Evolutionary conservation across 2,329 filamentous ascomycete species (phyloP).

Genomic region (Penicillium freii): DNA sequence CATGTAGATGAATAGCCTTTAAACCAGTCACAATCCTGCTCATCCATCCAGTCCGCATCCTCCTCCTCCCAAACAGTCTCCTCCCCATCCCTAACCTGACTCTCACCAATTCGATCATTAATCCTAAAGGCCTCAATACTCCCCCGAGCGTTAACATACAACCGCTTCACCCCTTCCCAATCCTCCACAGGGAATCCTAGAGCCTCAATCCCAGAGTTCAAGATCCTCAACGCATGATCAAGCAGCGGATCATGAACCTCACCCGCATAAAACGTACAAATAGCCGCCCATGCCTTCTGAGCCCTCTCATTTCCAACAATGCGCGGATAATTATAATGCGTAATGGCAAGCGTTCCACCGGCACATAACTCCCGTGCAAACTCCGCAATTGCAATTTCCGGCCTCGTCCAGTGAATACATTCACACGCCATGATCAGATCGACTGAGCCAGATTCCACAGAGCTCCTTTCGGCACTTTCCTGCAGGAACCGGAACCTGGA

Average conservation of each 20-base stretch:
- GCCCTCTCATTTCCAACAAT: slow-evolving; percentile 4
- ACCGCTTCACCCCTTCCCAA: slow-evolving; percentile 1
- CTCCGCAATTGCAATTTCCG: neutral
- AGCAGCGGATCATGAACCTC: neutral
- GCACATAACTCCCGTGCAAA: neutral
- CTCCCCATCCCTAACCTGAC: neutral
- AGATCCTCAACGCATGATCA: slow-evolving; percentile 5
- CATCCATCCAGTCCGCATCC: slow-evolving; percentile 1
- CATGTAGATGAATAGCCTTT: slow-evolving; percentile 5
- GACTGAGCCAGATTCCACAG: neutral
- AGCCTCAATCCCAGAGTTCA: slow-evolving; percentile 2
- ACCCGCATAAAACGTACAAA: neutral
- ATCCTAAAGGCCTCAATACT: slow-evolving; percentile 2
- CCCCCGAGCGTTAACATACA: slow-evolving; percentile 4
- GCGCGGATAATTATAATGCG: slow-evolving; percentile 6
- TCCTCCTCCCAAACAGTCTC: slow-evolving; percentile 6
- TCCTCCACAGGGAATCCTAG: neutral
- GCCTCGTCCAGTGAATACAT: slow-evolving; percentile 8
- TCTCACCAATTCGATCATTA: slow-evolving; percentile 1
- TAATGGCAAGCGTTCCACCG: neutral
- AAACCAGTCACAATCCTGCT: slow-evolving; percentile 7
- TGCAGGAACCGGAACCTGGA: neutral
- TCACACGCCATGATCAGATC: slow-evolving; percentile 6
- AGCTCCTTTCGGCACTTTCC: slow-evolving; percentile 4
- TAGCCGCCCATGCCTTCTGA: neutral